Evolutionary conservation across 805 yeast genomes (phyloP), one percentile per base, ranked within the genome.

Genomic region (Metschnikowia lunata): DNA sequence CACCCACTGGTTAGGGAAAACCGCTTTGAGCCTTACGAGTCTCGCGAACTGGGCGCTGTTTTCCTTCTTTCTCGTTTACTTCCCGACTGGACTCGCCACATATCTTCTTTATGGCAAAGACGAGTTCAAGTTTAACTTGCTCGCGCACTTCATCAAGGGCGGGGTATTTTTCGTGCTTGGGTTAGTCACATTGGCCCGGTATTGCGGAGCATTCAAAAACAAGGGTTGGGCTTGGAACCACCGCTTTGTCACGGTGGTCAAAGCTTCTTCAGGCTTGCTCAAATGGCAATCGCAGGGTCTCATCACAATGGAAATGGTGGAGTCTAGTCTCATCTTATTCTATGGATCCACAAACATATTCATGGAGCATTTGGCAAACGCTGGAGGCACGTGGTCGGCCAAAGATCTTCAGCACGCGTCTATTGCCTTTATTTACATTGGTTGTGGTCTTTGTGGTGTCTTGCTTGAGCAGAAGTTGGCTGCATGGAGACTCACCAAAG

Each of bases 71-170:
- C 67, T 81, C 43, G 69, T 77, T 26, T 81, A 86, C 57, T 56
- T 83, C n/a, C 72, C 78, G 34, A 67, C 79, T 4, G 84, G 78
- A 2, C 58, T 81, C 28, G 87, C 88, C 7, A 82, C 85, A 6
- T 85, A 86, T 36, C 78, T 76, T 42, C 59, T 83, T 34, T 63
- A 89, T 56, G 98, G 96, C 33, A 66, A 78, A 63, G 90, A 80
- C 4, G 59, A 55, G 10, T 70, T 71, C 15, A 83, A 90, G 11
- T 91, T 88, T 69, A 88, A 88, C 55, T 64, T 91, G 41, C 73
- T 91, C 45, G 99, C 99, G 1, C 99, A 91, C 65, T 88, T 88
- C 75, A 91, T 91, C 63, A 91, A 91, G 64, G 99, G 99, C 48
- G 93, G 91, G 26, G 93, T 91, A 2, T 91, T 91, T 60, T 74